Base-by-base conservation (phyloP, 1,284 basidiomycete genomes). In the Amylostereum areolatum region DNA sequence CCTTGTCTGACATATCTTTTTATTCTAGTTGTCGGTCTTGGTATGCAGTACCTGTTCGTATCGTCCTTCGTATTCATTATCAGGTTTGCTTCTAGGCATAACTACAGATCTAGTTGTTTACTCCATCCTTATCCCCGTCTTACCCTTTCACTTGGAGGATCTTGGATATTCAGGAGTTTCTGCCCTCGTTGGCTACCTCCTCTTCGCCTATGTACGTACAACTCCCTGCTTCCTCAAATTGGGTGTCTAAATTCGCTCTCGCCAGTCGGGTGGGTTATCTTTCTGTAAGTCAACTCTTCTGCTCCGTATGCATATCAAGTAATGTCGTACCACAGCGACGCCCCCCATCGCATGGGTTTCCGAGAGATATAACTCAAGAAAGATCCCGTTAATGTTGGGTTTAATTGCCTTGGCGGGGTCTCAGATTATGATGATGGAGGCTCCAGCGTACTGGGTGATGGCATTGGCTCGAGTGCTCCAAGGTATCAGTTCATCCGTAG, bases 381-480 rank as follows among this genome's bases (percentile, higher is more conserved):
- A 77, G 45, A 63, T 62, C 1, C 85, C 86, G 2, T 69, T 92
- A 35, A 59, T 90, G 4, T 48, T 71, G 5, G 88, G 84, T 4
- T 69, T 85, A 11, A 10, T 80, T 3, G 59, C 78, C 11, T 71
- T 88, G 10, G 67, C 81, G 7, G 80, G 72, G 3, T 75, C 81
- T 12, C 77, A 82, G 60, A 66, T 90, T 25, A 71, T 91, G 68
- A 75, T 92, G 45, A 91, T 91, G 87, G 78, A 88, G 52, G 83
- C 85, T 0, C 80, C 77, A 2, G 75, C 71, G 24, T 92, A 81
- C 59, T 71, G 80, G 66, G 67, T 85, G 10, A 89, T 92, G 85
- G 78, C 78, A 10, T 37, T 90, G 30, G 83, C 86, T 12, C 79
- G 89, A 24, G 66, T 83, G 12, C 50, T 89, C 6, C 89, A 91